Base-by-base conservation (phyloP, 371 early-diverging fungal genomes). In the Funneliformis caledonium region DNA sequence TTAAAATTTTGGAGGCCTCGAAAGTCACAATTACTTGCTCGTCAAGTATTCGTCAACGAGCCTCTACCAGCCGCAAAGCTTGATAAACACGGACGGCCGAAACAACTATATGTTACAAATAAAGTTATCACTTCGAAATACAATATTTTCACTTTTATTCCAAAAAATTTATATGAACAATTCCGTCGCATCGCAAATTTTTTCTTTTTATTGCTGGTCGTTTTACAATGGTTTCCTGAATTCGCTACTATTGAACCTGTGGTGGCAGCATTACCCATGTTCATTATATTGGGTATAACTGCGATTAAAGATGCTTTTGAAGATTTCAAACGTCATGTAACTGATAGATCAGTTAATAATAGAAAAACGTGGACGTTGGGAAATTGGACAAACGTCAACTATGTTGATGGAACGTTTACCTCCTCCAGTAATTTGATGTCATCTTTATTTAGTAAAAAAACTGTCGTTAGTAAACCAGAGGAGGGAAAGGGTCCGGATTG, bases 231-330 rank as follows among this genome's bases (percentile, higher is more conserved):
- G 80, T 88, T 94, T 68, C 95, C 94, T 0, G 72, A 89, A 75
- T 89, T 95, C 85, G 90, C 88, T 83, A 89, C 93, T 52, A 86
- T 92, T 81, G 81, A 92, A 60, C 94, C 96, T 0, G 88, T 87
- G 31, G 92, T 98, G 31, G 94, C 98, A 4, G 91, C 95, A 2
- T 84, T 97, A 19, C 97, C 99, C 5, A 88, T 99, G 79, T 84
- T 92, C 47, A 85, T 94, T 64, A 96, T 98, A 81, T 85, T 97
- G 8, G 82, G 89, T 47, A 88, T 95, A 52, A 96, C 97, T 5
- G 95, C 93, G 73, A 88, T 94, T 59, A 98, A 98, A 83, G 98
- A 97, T 81, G 98, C 89, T 4, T 86, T 96, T 69, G 97, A 98
- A 81, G 99, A 99, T 82, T 91, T 90, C 85, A 93, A 93, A 62